Percentiles rank a stretch among this genome's conserved stretches.
Evolutionary conservation across 1,139 yeast genomes (phyloP).

Genomic region (Yamadazyma spencermartinsiae): DNA sequence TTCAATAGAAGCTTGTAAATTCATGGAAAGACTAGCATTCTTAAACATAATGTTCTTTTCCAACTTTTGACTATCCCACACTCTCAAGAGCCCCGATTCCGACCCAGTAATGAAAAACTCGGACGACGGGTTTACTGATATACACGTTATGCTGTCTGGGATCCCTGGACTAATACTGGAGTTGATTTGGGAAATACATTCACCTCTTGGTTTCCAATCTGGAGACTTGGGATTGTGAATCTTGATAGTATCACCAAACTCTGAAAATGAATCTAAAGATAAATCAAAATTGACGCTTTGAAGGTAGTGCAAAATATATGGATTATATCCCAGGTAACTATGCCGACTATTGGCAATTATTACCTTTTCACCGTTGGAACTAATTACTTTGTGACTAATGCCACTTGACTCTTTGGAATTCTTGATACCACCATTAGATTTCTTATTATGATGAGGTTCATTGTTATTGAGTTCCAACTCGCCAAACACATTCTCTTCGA

Average conservation of each 20-base stretch:
- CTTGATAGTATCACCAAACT: conserved; percentile 52
- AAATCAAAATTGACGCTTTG: conserved; percentile 56
- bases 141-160: conserved; percentile 48
- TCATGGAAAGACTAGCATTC: conserved; percentile 49
- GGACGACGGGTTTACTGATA: conserved; percentile 61
- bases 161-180: conserved; percentile 18
- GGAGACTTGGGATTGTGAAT: conserved; percentile 8
- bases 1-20: conserved; percentile 49
- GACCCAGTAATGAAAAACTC: conserved; percentile 78
- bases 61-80: conserved; percentile 76
- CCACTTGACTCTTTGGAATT: conserved; percentile 12
- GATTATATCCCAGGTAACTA: conserved; percentile 68
- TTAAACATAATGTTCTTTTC: conserved; percentile 65
- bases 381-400: conserved; percentile 33
- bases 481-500: conserved; percentile 63
- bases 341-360: conserved; percentile 45
- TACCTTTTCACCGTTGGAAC: conserved; percentile 34
- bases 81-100: conserved; percentile 63
- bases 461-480: conserved; percentile 43
- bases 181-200: conserved; percentile 54
- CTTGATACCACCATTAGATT: conserved; percentile 15
- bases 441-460: conserved; percentile 21
- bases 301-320: conserved; percentile 60
- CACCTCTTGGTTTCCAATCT: conserved; percentile 40
- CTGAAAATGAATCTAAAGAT: conserved; percentile 58